These are phyloP conservation scores for Trichosporon ovoides DNA, from an alignment of 1,284 basidiomycete genomes.

Conservation along the genomic window DNA sequence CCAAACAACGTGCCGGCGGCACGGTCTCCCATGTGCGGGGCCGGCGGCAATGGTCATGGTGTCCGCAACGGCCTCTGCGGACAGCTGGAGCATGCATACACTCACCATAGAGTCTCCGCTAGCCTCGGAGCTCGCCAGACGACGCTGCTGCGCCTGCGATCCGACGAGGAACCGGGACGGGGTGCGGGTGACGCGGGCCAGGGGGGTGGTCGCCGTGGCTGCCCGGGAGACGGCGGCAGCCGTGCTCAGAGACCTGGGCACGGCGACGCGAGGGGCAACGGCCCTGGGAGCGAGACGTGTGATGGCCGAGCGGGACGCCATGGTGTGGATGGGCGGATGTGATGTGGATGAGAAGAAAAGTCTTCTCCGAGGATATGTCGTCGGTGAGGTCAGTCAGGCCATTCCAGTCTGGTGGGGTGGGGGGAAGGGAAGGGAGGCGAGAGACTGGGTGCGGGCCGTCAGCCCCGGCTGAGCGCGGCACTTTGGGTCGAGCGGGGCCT, in stretches of 20 bases:
- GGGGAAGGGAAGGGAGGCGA: no score
- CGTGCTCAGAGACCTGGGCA: slow-evolving; percentile 51
- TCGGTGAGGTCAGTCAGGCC: background rate
- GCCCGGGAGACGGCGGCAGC: slow-evolving; percentile 33
- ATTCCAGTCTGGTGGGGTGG: background rate
- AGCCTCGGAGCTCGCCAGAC: slow-evolving; percentile 38
- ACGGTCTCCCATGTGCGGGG: background rate
- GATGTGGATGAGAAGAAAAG: slow-evolving; percentile 27
- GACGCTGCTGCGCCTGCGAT: slow-evolving; percentile 24
- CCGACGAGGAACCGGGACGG: slow-evolving; percentile 32
- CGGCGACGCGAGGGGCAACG: slow-evolving; percentile 57
- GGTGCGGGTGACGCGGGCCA: slow-evolving; percentile 37
- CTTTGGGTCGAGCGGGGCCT: background rate
- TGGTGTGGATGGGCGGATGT: slow-evolving; percentile 45
- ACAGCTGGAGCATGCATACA: slow-evolving; percentile 5
- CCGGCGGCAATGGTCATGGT: slow-evolving; percentile 11
- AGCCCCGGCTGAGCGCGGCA: slow-evolving; percentile 3
- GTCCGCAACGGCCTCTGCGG: background rate
- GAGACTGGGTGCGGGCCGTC: background rate
- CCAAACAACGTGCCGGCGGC: slow-evolving; percentile 13
- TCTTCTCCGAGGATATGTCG: background rate
- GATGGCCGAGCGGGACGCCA: slow-evolving; percentile 62
- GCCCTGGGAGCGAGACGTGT: slow-evolving; percentile 57
- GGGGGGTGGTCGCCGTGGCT: slow-evolving; percentile 39
- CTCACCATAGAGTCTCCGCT: slow-evolving; percentile 42